phyloP scores from a whole-genome alignment of 2,329 filamentous ascomycete species.

The Tolypocladium paradoxum region DNA sequence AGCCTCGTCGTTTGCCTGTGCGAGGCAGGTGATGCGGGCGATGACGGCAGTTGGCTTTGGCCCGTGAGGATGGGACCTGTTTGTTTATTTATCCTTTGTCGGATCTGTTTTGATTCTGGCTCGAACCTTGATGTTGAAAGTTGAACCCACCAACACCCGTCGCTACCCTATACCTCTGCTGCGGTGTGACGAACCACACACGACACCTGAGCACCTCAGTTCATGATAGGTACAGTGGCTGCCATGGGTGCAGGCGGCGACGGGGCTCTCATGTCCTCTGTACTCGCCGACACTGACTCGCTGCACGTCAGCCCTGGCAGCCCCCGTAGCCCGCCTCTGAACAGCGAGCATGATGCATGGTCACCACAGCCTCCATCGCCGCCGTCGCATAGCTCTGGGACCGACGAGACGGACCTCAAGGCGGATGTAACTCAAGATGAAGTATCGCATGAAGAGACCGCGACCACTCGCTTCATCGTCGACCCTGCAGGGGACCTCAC shows the following conservation, averaged over 20 bases:
- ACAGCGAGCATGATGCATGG: neutral
- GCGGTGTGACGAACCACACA: neutral
- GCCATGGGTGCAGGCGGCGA: slow-evolving; percentile 10
- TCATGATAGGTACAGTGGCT: neutral
- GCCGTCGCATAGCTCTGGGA: slow-evolving; percentile 2
- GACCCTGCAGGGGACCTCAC: slow-evolving; percentile 24
- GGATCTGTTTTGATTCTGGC: neutral
- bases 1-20: neutral
- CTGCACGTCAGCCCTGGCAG: slow-evolving; percentile 16
- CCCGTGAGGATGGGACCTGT: too few relatives aligned
- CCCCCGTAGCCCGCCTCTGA: slow-evolving; percentile 10
- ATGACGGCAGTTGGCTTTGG: neutral
- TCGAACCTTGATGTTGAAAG: neutral
- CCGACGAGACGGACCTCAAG: slow-evolving; percentile 6
- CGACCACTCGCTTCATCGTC: slow-evolving; percentile 16
- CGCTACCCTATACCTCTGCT: neutral
- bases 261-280: slow-evolving; percentile 2
- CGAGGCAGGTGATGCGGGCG: neutral
- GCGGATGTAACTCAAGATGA: neutral
- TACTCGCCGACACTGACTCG: slow-evolving; percentile 12
- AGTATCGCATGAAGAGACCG: neutral
- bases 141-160: neutral
- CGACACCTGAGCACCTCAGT: neutral
- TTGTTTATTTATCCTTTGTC: neutral
- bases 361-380: neutral